These are phyloP conservation scores for Aspergillus sp. DNA, from an alignment of 2,329 filamentous ascomycete genomes.

Conservation along the genomic window DNA sequence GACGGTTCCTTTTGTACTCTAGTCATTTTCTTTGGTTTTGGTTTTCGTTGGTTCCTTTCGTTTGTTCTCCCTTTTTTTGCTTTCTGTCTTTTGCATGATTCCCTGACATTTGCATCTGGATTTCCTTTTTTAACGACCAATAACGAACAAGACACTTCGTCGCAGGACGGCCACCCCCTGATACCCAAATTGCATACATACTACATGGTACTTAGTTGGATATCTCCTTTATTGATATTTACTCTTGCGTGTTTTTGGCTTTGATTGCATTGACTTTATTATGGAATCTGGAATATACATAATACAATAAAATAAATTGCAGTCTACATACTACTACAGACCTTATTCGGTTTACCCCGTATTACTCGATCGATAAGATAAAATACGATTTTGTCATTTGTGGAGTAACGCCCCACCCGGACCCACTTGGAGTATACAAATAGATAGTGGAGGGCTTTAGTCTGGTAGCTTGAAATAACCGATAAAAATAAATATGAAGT, in stretches of 20 bases:
- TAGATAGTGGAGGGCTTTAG: no score
- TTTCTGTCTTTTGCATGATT: background rate
- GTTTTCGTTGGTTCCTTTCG: background rate
- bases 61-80: background rate
- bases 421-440: no score
- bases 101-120: background rate
- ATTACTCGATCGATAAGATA: no score
- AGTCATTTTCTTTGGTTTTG: background rate
- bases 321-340: no score
- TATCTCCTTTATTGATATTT: background rate
- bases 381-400: no score
- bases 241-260: background rate
- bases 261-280: background rate
- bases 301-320: no score
- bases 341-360: no score
- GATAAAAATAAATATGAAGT: no score
- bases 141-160: slow-evolving; percentile 3
- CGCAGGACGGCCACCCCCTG: slow-evolving; percentile 5
- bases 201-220: no score
- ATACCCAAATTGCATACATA: slow-evolving; percentile 1
- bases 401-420: no score
- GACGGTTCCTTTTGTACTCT: background rate
- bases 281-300: no score
- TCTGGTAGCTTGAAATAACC: no score
- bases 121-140: slow-evolving; percentile 5